Base-by-base conservation (phyloP, 257 asterid genomes). In the Primulina eburnea region DNA sequence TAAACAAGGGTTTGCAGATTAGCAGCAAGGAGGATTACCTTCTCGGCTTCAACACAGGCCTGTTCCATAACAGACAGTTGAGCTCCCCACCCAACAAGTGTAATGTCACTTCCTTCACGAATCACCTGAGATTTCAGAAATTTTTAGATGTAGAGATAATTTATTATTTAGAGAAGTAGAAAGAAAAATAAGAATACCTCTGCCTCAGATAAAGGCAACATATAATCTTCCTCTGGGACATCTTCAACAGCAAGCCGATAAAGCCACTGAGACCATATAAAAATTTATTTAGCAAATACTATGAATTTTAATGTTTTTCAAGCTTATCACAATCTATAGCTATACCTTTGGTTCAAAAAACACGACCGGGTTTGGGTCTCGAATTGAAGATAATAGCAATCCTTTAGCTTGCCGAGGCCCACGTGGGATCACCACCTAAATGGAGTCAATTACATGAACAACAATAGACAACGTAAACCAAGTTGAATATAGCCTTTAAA, bases 41-140 rank as follows among this genome's bases (percentile, higher is more conserved):
- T 90, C 83, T 89, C 96, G 32, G 99, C 99, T 71, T 94, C 96
- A 57, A 35, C 30, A 69, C 92, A 88, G 47, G 97, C 99, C 84
- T 94, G 87, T 79, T 89, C 90, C 96, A 94, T 87, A 43, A 87
- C 61, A 35, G 88, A 75, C 52, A 94, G 84, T 87, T 94, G 99
- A 78, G 97, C 97, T 70, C 99, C 97, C 99, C 99, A 94, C 32
- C 99, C 99, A 69, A 94, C 87, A 59, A 94, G 90, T 69, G 97
- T 94, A 80, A 94, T 89, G 83, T 94, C 99, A 72, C 79, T 85
- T 58, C 99, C 97, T 82, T 91, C 95, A 65, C 92, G 87, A 69
- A 94, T 84, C 80, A 94, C 97, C 97, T 91, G 89, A 50, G 69
- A 72, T 68, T 79, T 63, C 32, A 71, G 64, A 66, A 71, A 43